phyloP scores from a whole-genome alignment of 2,329 filamentous ascomycete species.

The Colletotrichum coccodes region DNA sequence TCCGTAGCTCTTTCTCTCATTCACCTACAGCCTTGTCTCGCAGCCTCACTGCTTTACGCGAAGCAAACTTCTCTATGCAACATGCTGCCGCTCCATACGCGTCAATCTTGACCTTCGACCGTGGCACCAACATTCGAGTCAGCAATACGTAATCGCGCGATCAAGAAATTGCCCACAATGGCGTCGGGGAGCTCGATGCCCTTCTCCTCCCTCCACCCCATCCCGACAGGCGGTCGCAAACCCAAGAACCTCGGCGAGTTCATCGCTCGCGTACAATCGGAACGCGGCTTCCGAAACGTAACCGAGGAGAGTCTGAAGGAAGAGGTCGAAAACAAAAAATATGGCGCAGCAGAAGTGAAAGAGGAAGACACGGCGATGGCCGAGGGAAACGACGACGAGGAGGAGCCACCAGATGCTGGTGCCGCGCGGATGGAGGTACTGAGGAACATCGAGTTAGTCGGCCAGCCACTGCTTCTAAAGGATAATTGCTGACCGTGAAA shows the following conservation, averaged over 20 bases:
- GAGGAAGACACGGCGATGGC: conserved; percentile 52
- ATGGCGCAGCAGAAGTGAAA: conserved; percentile 58
- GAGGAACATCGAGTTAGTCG: conserved; percentile 64
- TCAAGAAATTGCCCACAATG: conserved; percentile 26
- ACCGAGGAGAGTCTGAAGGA: conserved; percentile 78
- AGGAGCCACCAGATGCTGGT: conserved; percentile 53
- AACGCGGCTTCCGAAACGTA: conserved; percentile 84
- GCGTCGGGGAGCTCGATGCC: conserved; percentile 34
- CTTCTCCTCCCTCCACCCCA: conserved; percentile 71
- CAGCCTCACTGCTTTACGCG: conserved; percentile 11
- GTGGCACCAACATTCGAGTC: not conserved
- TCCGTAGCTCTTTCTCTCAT: conserved; percentile 13
- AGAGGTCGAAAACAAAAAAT: conserved; percentile 67
- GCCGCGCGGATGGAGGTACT: conserved; percentile 68
- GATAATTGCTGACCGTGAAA: conserved; percentile 28
- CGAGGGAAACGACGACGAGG: conserved; percentile 49
- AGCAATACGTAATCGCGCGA: not conserved
- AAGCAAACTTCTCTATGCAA: not conserved
- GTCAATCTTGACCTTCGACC: not conserved
- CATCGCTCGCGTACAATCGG: conserved; percentile 80
- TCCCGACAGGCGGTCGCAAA: conserved; percentile 66
- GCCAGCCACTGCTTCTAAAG: not conserved
- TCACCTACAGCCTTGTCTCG: conserved; percentile 14
- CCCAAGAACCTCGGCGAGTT: conserved; percentile 75
- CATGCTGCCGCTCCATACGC: not conserved